Evolutionary conservation across 192 early-diverging fungal species (phyloP).

Genomic region (Lobosporangium transversale): DNA sequence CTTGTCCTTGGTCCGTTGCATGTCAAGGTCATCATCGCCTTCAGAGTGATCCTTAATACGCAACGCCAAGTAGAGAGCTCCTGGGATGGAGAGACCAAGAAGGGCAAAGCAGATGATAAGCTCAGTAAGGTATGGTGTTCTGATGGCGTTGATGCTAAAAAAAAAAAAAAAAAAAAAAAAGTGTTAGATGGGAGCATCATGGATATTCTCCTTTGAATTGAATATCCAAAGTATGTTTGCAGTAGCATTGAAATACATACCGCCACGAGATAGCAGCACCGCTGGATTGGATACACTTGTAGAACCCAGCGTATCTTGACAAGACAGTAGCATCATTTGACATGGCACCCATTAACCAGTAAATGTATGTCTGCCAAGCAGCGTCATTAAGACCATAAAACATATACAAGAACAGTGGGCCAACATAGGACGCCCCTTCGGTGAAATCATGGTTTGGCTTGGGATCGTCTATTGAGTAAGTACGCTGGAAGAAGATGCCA

Average conservation of each 20-base stretch:
- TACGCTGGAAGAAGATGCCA: constrained; percentile 66
- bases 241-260: not conserved
- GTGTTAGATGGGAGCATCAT: no score
- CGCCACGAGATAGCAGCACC: constrained; percentile 75
- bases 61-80: constrained; percentile 27
- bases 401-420: constrained; percentile 75
- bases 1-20: not conserved
- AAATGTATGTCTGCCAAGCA: constrained; percentile 77
- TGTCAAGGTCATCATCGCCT: constrained; percentile 6
- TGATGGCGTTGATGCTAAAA: constrained; percentile 66
- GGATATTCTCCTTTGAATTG: no score
- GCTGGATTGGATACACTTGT: constrained; percentile 91
- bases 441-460: constrained; percentile 57
- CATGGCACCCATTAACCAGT: constrained; percentile 90
- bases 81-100: constrained; percentile 50
- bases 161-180: not conserved
- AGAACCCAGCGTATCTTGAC: constrained; percentile 84
- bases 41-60: constrained; percentile 44
- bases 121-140: constrained; percentile 43
- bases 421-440: constrained; percentile 57
- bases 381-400: constrained; percentile 84
- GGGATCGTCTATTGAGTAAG: constrained; percentile 52
- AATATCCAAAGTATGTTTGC: not conserved
- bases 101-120: constrained; percentile 53
- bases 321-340: constrained; percentile 81